phyloP scores from a whole-genome alignment of 257 asterid genomes.

The Primulina huaijiensis region DNA sequence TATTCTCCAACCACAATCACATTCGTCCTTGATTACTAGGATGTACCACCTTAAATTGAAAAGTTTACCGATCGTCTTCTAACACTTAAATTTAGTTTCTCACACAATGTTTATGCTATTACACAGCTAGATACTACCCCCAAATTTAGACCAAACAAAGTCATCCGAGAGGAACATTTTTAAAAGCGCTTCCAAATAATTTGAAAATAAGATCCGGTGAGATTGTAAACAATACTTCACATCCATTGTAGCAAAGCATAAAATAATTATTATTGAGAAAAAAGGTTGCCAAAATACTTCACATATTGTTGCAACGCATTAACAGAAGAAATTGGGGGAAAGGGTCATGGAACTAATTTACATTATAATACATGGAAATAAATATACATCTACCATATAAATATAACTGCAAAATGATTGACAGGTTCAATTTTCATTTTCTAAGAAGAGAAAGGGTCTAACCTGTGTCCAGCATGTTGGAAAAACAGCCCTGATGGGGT shows the following conservation, averaged over 20 bases:
- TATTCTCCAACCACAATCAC: not conserved
- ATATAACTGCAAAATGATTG: conserved; percentile 9
- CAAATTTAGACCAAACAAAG: not conserved
- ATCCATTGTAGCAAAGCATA: not conserved
- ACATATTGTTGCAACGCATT: not conserved
- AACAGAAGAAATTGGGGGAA: not conserved
- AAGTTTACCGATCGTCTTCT: not conserved
- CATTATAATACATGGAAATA: not conserved
- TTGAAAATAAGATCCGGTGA: not conserved
- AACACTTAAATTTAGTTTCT: not conserved
- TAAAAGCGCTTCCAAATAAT: not conserved
- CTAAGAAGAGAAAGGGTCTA: conserved; percentile 24
- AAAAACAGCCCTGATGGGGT: conserved; percentile 86
- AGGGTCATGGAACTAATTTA: not conserved
- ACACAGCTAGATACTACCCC: not conserved
- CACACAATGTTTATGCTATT: conserved; percentile 1
- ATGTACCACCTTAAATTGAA: not conserved
- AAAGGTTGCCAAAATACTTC: not conserved
- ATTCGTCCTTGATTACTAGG: not conserved
- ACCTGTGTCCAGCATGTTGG: conserved; percentile 99
- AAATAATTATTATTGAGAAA: not conserved
- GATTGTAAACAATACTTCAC: conserved; percentile 2
- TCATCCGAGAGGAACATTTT: not conserved
- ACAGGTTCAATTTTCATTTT: conserved; percentile 7
- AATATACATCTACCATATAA: not conserved